phyloP scores from a whole-genome alignment of 805 yeast species.

The Kodamaea kakaduensis region DNA sequence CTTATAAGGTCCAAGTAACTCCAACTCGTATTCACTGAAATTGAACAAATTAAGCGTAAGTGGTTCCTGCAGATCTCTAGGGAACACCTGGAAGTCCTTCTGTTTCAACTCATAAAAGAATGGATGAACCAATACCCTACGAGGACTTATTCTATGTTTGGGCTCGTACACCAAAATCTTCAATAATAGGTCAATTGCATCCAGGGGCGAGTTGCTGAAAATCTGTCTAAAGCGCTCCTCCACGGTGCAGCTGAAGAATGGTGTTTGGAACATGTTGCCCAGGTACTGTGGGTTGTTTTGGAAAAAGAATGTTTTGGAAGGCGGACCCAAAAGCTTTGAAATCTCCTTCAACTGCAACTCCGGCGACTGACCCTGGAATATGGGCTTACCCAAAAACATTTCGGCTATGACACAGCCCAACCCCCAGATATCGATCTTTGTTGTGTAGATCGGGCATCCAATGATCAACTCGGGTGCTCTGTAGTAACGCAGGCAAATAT shows the following conservation, averaged over 20 bases:
- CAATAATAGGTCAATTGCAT: slow-evolving; percentile 81
- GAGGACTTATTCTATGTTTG: slow-evolving; percentile 71
- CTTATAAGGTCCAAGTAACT: slow-evolving; percentile 40
- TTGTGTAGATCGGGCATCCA: slow-evolving; percentile 82
- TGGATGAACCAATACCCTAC: slow-evolving; percentile 78
- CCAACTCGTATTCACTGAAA: slow-evolving; percentile 66
- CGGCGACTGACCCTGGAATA: slow-evolving; percentile 94
- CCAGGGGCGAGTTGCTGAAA: slow-evolving; percentile 69
- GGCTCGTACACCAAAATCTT: slow-evolving; percentile 89
- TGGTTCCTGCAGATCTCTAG: slow-evolving; percentile 47
- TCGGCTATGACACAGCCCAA: slow-evolving; percentile 96
- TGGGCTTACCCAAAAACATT: slow-evolving; percentile 84
- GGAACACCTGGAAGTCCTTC: slow-evolving; percentile 46
- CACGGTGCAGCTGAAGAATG: slow-evolving; percentile 54
- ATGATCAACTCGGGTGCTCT: slow-evolving; percentile 95
- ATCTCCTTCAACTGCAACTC: slow-evolving; percentile 85
- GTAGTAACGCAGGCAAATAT: slow-evolving; percentile 93
- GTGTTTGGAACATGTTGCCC: slow-evolving; percentile 69
- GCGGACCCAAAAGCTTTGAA: slow-evolving; percentile 87
- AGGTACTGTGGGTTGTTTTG: slow-evolving; percentile 71
- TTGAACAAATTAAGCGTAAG: slow-evolving; percentile 53
- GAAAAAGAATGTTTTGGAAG: slow-evolving; percentile 62
- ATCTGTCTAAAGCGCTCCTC: slow-evolving; percentile 45
- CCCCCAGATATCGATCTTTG: slow-evolving; percentile 97
- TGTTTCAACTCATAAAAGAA: slow-evolving; percentile 84